phyloP scores from a whole-genome alignment of 495 filamentous ascomycete genomes.

The Aspergillus nanangensis region DNA sequence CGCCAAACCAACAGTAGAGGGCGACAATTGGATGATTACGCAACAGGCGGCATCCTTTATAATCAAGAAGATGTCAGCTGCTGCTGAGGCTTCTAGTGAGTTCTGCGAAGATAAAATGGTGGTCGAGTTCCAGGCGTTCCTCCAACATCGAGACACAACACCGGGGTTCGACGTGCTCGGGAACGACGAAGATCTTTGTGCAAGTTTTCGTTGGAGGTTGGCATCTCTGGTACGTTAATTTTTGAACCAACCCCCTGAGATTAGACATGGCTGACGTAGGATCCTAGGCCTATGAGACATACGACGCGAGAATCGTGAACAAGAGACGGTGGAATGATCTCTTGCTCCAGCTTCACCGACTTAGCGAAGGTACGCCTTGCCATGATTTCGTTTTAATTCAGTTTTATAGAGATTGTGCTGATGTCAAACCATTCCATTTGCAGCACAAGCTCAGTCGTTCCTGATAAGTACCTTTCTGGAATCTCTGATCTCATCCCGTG shows the following conservation, averaged over 20 bases:
- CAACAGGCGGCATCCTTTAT: neutral
- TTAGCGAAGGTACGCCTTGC: neutral
- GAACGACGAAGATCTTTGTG: no score
- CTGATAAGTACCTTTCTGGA: neutral
- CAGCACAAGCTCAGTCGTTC: neutral
- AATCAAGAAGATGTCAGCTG: neutral
- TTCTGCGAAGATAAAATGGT: neutral
- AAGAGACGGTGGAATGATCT: neutral
- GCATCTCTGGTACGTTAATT: no score
- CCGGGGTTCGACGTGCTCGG: no score
- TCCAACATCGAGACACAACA: neutral
- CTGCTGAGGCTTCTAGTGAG: neutral
- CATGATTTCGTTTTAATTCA: no score
- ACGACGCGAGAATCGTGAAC: neutral
- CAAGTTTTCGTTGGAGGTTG: no score
- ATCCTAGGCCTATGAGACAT: neutral
- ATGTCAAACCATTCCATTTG: neutral
- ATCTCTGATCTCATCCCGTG: neutral
- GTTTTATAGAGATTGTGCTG: no score
- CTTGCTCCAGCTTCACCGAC: neutral
- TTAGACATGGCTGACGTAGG: no score
- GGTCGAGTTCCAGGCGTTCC: neutral
- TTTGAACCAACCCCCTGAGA: no score
- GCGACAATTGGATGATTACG: neutral
- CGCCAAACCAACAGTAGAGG: neutral